Base-by-base conservation (phyloP, 2,329 filamentous ascomycete genomes). In the Trichoderma aggressivum region DNA sequence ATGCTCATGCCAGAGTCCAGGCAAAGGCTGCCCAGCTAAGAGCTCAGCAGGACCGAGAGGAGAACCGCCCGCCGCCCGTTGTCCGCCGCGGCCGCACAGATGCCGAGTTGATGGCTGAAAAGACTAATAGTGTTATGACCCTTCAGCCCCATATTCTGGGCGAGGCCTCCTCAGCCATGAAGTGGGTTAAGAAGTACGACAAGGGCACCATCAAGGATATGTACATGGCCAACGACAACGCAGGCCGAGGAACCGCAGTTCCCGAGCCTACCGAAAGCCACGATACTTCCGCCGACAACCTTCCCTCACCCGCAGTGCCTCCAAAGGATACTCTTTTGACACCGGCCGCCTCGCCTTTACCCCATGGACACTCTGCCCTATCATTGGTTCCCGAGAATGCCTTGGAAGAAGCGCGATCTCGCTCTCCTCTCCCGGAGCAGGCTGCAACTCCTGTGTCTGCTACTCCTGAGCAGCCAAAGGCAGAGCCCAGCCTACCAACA, bases 181-280 rank as follows among this genome's bases (percentile, higher is more conserved):
- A 97, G 81, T 99, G 96, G 96, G 94, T 95, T 36, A 95, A 87
- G 80, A 94, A 94, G 77, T 98, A 98, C 79, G 96, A 98, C 82
- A 97, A 96, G 82, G 91, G 96, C 77, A 86, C 91, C 8, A 91
- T 97, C 73, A 90, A 94, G 68, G 90, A 93, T 74, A 90, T 93
- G n/a, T 98, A 98, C 80, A 86, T 98, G 65, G 88, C 89, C 59
- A 91, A 97, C 78, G 84, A 83, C 61, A 89, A 86, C 74, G 90
- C 92, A 55, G 94, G 94, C 26, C 92, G 89, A 71, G 93, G 93
- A 14, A 74, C 83, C 50, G 71, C 79, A 21, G 74, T 82, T 36
- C 75, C 84, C 30, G 81, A 81, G 28, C 76, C 78, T 18, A 61
- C 77, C n/a, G 79, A 77, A 39, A 78, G 75, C n/a, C 47, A 66